Percentiles rank a stretch among this genome's conserved stretches.
Evolutionary conservation across 495 filamentous ascomycete species (phyloP).

Genomic region (Penicillium mononematosum): DNA sequence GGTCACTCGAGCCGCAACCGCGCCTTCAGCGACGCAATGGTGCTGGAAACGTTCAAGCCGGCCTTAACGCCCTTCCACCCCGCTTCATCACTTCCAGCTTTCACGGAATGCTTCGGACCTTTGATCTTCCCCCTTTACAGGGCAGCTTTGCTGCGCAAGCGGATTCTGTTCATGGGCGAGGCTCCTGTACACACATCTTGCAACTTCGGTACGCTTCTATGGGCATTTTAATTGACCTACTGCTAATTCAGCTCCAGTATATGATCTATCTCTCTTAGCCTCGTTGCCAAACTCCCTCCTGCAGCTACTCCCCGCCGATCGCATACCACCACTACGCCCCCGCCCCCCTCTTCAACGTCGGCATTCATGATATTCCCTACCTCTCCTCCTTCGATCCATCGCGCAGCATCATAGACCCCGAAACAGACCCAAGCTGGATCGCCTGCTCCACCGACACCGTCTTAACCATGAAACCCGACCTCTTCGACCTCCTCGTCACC

Average conservation of each 20-base stretch:
- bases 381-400: slow-evolving; percentile 49
- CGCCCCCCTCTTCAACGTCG: slow-evolving; percentile 86
- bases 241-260: slow-evolving; percentile 58
- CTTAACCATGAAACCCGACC: slow-evolving; percentile 73
- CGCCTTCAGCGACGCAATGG: slow-evolving; percentile 47
- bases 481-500: slow-evolving; percentile 86
- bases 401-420: slow-evolving; percentile 34
- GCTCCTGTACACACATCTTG: slow-evolving; percentile 83
- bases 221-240: background rate
- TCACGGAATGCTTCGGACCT: slow-evolving; percentile 83
- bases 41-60: slow-evolving; percentile 65
- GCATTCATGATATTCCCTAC: slow-evolving; percentile 86
- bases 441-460: slow-evolving; percentile 95
- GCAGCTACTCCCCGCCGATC: slow-evolving; percentile 47
- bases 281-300: slow-evolving; percentile 68
- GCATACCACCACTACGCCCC: slow-evolving; percentile 58
- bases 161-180: slow-evolving; percentile 79
- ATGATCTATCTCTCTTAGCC: slow-evolving; percentile 89
- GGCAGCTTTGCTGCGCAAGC: slow-evolving; percentile 82
- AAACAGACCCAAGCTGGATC: slow-evolving; percentile 71
- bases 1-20: slow-evolving; percentile 30
- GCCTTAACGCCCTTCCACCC: slow-evolving; percentile 77
- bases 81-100: slow-evolving; percentile 71
- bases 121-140: slow-evolving; percentile 87
- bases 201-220: slow-evolving; percentile 70